A percentile compares a stretch with the other conserved stretches of the same genome.
These are phyloP conservation scores for Apiospora saccharicola DNA, from an alignment of 2,329 filamentous ascomycete genomes.

Conservation along the genomic window DNA sequence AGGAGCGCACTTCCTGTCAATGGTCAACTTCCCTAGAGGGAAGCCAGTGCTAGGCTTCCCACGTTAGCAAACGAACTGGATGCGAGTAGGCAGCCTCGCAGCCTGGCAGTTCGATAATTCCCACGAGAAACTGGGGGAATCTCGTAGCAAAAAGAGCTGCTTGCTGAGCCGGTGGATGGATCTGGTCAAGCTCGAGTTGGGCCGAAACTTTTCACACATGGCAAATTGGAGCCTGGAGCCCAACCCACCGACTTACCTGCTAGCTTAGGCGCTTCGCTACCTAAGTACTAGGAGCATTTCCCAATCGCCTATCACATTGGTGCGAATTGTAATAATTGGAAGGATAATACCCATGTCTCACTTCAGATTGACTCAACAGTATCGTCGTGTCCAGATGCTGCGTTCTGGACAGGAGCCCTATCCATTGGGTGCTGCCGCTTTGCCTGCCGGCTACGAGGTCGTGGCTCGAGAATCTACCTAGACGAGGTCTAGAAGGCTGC, in stretches of 20 bases:
- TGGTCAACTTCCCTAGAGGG: not conserved
- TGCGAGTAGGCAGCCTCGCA: no score
- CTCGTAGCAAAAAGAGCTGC: not conserved
- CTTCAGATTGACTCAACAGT: not conserved
- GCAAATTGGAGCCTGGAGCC: slow-evolving; percentile 10
- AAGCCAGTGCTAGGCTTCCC: not conserved
- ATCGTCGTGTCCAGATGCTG: not conserved
- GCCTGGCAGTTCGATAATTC: not conserved
- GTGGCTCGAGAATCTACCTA: not conserved
- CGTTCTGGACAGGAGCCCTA: not conserved
- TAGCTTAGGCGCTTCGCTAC: not conserved
- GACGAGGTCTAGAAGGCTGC: not conserved
- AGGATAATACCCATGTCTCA: not conserved
- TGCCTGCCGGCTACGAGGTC: not conserved
- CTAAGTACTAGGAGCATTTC: not conserved
- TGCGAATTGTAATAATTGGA: not conserved
- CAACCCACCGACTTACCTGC: not conserved
- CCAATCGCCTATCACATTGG: not conserved
- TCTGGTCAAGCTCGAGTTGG: slow-evolving; percentile 11
- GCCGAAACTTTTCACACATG: slow-evolving; percentile 13
- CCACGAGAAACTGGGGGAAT: not conserved
- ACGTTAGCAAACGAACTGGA: not conserved
- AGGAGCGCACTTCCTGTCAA: not conserved
- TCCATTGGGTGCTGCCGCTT: not conserved
- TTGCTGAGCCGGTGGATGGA: not conserved